These are phyloP conservation scores for Arthrobotrys conoides DNA, from an alignment of 2,329 filamentous ascomycete genomes.

Conservation along the genomic window DNA sequence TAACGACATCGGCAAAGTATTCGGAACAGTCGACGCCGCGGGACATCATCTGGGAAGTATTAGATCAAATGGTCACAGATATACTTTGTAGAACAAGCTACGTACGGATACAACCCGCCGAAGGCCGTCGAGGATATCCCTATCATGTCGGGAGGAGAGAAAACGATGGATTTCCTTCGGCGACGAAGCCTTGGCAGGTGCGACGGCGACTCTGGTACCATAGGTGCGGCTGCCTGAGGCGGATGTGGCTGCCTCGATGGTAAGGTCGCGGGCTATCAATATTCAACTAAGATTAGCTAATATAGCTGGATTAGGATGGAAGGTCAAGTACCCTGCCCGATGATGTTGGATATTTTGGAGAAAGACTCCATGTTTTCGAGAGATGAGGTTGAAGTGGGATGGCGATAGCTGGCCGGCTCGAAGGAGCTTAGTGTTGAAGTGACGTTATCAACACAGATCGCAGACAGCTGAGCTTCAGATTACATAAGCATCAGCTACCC, in stretches of 20 bases:
- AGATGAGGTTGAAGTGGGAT: constrained; percentile 34
- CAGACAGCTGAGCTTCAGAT: background rate
- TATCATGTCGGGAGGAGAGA: constrained; percentile 91
- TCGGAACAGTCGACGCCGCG: constrained; percentile 86
- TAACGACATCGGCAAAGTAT: constrained; percentile 98
- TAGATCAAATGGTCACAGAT: background rate
- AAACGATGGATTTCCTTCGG: constrained; percentile 92
- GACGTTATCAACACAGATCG: constrained; percentile 25
- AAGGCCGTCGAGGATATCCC: constrained; percentile 92
- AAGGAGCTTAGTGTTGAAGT: constrained; percentile 1
- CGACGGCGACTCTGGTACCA: constrained; percentile 66
- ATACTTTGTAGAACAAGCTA: background rate
- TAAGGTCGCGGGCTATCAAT: constrained; percentile 87
- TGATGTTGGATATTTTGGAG: constrained; percentile 89
- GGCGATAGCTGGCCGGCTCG: background rate
- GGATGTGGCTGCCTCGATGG: constrained; percentile 95
- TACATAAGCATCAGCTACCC: background rate
- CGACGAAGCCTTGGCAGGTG: constrained; percentile 76
- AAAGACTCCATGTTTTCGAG: constrained; percentile 87
- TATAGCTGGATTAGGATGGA: constrained; percentile 63
- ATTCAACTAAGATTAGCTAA: background rate
- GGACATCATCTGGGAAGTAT: constrained; percentile 86
- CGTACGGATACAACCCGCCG: constrained; percentile 86
- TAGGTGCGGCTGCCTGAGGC: constrained; percentile 73
- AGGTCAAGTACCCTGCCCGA: constrained; percentile 85